Conservation (phyloP, 2,329 filamentous ascomycete genomes). For the Ophiostoma himal-ulmi region DNA sequence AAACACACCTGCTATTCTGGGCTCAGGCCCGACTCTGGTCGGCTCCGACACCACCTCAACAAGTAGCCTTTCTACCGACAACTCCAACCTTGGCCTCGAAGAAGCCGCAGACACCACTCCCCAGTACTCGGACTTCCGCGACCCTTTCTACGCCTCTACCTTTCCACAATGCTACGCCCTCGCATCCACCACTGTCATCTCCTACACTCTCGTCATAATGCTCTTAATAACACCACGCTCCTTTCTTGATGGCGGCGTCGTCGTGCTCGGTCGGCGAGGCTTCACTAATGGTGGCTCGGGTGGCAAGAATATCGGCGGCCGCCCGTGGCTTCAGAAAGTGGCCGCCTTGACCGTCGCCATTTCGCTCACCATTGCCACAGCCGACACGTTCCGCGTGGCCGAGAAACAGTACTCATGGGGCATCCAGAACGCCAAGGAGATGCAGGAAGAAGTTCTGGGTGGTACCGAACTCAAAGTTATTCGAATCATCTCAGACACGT, state of each 20-base stretch:
- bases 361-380: constrained; percentile 87
- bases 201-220: constrained; percentile 90
- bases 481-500: constrained; percentile 88
- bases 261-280: constrained; percentile 72
- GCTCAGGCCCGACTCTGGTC: constrained; percentile 8
- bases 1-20: constrained; percentile 37
- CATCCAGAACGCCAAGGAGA: constrained; percentile 67
- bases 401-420: constrained; percentile 73
- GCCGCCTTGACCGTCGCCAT: constrained; percentile 69
- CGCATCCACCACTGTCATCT: constrained; percentile 81
- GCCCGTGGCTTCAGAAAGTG: constrained; percentile 88
- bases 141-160: constrained; percentile 90
- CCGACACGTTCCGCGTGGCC: constrained; percentile 81
- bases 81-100: constrained; percentile 14
- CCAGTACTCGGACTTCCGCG: constrained; percentile 60
- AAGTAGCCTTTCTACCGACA: constrained; percentile 32
- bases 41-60: constrained; percentile 33
- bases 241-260: constrained; percentile 78
- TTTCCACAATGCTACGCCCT: constrained; percentile 92
- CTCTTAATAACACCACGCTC: constrained; percentile 91
- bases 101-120: constrained; percentile 29
- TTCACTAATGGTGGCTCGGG: constrained; percentile 77
- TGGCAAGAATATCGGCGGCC: constrained; percentile 78
- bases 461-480: constrained; percentile 84
- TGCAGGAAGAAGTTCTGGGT: constrained; percentile 75